These are phyloP conservation scores for Talaromyces sp. DNA, from an alignment of 2,329 filamentous ascomycete genomes.

Conservation along the genomic window DNA sequence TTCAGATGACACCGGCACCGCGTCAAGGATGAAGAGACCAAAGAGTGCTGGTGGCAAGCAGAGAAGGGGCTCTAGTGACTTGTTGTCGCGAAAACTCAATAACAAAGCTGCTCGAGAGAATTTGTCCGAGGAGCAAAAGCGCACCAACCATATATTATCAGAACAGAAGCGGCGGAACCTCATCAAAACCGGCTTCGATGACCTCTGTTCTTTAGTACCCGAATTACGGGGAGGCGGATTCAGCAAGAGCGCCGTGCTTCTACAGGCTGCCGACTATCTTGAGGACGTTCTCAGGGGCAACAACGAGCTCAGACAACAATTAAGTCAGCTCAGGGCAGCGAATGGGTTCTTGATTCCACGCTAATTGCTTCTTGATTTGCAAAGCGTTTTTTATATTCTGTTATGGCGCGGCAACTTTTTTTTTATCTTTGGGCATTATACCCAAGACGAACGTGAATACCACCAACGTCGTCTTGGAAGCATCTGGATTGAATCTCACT, in stretches of 20 bases:
- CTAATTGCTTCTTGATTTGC: conserved; percentile 15
- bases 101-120: conserved; percentile 48
- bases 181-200: conserved; percentile 76
- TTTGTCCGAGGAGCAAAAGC: conserved; percentile 71
- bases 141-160: conserved; percentile 79
- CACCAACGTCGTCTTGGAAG: neutral
- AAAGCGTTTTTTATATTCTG: neutral
- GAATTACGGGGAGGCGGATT: conserved; percentile 67
- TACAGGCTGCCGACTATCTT: conserved; percentile 72
- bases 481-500: neutral
- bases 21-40: conserved; percentile 42
- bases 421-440: neutral
- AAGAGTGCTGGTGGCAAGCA: conserved; percentile 33
- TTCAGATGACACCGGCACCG: conserved; percentile 28
- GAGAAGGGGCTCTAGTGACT: conserved; percentile 28
- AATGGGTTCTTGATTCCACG: conserved; percentile 32
- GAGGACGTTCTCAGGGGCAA: conserved; percentile 67
- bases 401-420: neutral
- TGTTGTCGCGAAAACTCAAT: conserved; percentile 29
- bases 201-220: conserved; percentile 70
- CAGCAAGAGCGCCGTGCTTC: conserved; percentile 75
- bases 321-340: conserved; percentile 42
- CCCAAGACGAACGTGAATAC: neutral
- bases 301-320: conserved; percentile 49
- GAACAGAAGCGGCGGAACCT: conserved; percentile 80